Evolutionary conservation across 1,284 basidiomycete species (phyloP).

Genomic region (Boletellus sp.): DNA sequence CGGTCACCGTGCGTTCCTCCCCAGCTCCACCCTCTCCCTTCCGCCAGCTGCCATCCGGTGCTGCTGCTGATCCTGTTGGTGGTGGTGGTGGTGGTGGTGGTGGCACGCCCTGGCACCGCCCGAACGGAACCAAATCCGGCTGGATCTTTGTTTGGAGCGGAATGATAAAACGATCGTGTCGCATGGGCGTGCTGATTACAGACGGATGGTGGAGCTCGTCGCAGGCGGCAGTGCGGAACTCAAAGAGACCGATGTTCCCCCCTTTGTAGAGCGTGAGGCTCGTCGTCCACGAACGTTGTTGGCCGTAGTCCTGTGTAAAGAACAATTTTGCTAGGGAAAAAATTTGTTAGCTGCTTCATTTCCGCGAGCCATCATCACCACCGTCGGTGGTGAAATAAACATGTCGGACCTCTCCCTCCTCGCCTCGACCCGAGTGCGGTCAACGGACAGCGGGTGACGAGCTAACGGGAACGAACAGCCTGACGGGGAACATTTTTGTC

Average conservation of each 20-base stretch:
- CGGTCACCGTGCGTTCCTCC: neutral
- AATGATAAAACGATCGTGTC: conserved; percentile 19
- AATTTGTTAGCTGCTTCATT: conserved; percentile 29
- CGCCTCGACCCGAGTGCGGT: conserved; percentile 6
- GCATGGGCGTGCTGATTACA: conserved; percentile 7
- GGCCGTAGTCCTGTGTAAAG: conserved; percentile 16
- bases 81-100: neutral
- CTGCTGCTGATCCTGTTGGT: neutral
- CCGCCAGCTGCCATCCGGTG: conserved; percentile 8
- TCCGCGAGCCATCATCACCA: conserved; percentile 20
- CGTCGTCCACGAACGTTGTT: conserved; percentile 10
- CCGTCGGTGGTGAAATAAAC: conserved; percentile 23
- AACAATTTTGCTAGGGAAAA: conserved; percentile 16
- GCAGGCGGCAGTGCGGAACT: conserved; percentile 9
- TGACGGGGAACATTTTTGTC: conserved; percentile 18
- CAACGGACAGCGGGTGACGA: conserved; percentile 11
- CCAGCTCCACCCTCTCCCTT: conserved; percentile 1
- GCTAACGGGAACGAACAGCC: conserved; percentile 18
- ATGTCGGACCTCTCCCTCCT: conserved; percentile 13
- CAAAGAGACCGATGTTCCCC: conserved; percentile 1
- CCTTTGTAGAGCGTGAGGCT: neutral
- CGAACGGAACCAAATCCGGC: conserved; percentile 21
- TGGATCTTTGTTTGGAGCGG: conserved; percentile 14
- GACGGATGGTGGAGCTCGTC: conserved; percentile 19
- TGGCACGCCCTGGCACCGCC: conserved; percentile 13